phyloP scores from a whole-genome alignment of 192 early-diverging fungal genomes.

The Coemansia sp. region DNA sequence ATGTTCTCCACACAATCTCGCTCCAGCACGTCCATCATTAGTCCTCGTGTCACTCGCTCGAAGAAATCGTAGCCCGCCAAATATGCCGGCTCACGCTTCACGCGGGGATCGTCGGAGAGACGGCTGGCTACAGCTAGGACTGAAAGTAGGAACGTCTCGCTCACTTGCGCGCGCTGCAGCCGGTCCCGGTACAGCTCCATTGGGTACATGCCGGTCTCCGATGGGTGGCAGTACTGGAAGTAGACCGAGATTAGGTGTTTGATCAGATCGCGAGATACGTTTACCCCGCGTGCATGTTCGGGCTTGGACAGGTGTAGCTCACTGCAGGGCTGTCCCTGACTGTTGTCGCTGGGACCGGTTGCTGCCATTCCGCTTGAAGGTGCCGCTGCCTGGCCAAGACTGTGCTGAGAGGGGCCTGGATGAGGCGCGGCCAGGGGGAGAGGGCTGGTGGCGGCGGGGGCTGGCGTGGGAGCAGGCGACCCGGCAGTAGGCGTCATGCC shows the following conservation, averaged over 20 bases:
- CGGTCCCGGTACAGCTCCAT: constrained; percentile 52
- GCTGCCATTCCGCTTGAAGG: background rate
- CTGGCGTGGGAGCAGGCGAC: background rate
- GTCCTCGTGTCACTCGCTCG: constrained; percentile 45
- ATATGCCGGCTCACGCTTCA: constrained; percentile 49
- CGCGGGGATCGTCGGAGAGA: constrained; percentile 51
- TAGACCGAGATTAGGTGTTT: constrained; percentile 46
- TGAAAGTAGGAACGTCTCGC: constrained; percentile 53
- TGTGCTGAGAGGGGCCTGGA: background rate
- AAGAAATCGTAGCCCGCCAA: constrained; percentile 53
- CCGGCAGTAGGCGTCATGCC: constrained; percentile 17
- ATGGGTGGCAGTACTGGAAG: constrained; percentile 48
- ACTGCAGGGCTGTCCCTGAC: background rate
- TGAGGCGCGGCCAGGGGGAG: background rate
- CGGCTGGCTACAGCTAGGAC: constrained; percentile 54
- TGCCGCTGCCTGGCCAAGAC: background rate
- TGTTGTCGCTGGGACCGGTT: background rate
- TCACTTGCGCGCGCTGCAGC: constrained; percentile 45
- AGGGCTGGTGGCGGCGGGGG: background rate
- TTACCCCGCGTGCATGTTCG: constrained; percentile 21
- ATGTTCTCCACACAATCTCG: constrained; percentile 56
- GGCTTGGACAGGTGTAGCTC: constrained; percentile 13
- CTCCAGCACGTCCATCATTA: constrained; percentile 56
- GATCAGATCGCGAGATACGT: constrained; percentile 55
- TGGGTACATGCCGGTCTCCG: constrained; percentile 57